These are phyloP conservation scores for Canavalia ensiformis DNA, from an alignment of 306 rosid genomes.

Conservation along the genomic window DNA sequence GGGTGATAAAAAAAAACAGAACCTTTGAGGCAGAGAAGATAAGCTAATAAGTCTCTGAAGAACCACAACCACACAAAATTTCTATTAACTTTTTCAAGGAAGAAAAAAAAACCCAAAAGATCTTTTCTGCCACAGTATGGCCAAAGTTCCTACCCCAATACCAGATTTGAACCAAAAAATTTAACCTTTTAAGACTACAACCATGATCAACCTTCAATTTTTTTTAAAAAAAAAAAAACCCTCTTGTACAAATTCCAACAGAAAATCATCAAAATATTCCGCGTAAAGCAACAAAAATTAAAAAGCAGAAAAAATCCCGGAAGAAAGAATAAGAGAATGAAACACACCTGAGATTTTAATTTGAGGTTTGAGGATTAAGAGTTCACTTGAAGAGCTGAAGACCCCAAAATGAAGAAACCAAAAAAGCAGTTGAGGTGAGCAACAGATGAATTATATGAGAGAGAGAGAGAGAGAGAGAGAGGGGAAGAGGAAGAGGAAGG, in stretches of 20 bases:
- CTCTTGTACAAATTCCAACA: not conserved
- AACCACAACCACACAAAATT: constrained; percentile 22
- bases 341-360: constrained; percentile 45
- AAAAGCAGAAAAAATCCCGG: not conserved
- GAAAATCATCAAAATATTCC: constrained; percentile 18
- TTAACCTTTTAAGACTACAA: not conserved
- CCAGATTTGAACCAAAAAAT: constrained; percentile 4
- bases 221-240: not conserved
- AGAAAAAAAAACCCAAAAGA: not conserved
- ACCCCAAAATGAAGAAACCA: not conserved
- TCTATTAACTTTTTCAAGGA: not conserved
- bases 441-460: not conserved
- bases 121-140: not conserved
- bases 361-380: not conserved
- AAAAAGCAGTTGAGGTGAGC: not conserved
- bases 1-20: not conserved
- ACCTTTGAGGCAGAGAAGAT: not conserved
- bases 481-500: too few species aligned
- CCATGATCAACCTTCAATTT: not conserved
- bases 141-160: constrained; percentile 27
- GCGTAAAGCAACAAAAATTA: not conserved
- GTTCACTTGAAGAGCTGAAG: not conserved
- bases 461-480: not conserved
- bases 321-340: not conserved
- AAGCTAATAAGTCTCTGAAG: not conserved